Base-by-base conservation (phyloP, 2,329 filamentous ascomycete species). In the Cytospora schulzeri region DNA sequence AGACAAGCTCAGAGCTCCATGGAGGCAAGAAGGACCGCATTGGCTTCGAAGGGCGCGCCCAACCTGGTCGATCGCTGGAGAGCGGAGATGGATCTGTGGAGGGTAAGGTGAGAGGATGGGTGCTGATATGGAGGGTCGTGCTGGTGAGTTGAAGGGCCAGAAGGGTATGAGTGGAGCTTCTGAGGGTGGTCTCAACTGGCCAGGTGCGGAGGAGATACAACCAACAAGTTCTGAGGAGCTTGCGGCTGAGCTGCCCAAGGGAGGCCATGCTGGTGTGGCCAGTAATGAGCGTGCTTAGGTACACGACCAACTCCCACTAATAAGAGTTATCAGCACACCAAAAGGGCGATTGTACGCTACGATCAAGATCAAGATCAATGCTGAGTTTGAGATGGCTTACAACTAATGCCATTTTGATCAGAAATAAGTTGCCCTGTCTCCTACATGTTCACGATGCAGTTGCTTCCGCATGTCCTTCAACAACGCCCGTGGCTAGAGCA, bases 1-100 rank as follows among this genome's bases (percentile, higher is more conserved):
- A 80, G 73, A 78, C 76, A 7, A 73, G 73, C 53, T 70, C 73
- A 19, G 80, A 84, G 70, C 24, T 75, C 56, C 76, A 77, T 60
- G 78, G 77, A n/a, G 64, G 65, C 3, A 71, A 71, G 26, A 76
- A 76, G 58, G 75, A 77, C 60, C 65, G 75, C 2, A 65, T 71
- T 3, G 80, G 80, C 0, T 63, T 82, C 0, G 78, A 76, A 29
- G 78, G 79, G 11, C 63, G 45, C 17, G 71, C 76, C 0, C 78
- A 76, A 5, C 75, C 76, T 1, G 76, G 71, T 24, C 63, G 55
- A 4, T 64, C 38, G 28, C 55, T 63, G 1, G 62, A 59, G 31
- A 66, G 66, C 1, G 73, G 72, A 7, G 69, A 71, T 38, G 71
- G 73, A 22, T 68, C 60, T 19, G 72, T 72, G 8, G 70, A 71